A percentile compares a stretch with the other conserved stretches of the same genome.
phyloP scores from a whole-genome alignment of 176 grass and related monocot genomes.

The Pontederia paniculata region DNA sequence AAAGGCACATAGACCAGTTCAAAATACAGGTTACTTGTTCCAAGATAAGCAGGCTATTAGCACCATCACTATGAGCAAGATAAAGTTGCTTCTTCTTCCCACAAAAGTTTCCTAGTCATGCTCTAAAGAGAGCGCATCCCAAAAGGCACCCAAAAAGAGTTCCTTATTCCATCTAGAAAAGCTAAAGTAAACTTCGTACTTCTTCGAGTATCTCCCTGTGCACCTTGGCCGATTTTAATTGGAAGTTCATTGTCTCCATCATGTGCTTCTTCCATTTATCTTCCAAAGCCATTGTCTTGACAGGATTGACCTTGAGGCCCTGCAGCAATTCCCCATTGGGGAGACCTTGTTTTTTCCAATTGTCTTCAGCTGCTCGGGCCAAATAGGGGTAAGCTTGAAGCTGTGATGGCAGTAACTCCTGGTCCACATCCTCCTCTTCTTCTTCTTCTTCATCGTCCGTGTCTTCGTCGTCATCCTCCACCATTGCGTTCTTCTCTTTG shows the following conservation, averaged over 20 bases:
- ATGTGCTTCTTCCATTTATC: constrained; percentile 3
- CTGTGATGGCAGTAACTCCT: background rate
- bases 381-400: constrained; percentile 8
- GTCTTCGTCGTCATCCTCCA: too few species aligned
- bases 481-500: background rate
- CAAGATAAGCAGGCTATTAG: too few species aligned
- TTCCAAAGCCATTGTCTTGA: constrained; percentile 7
- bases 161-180: background rate
- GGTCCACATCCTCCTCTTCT: background rate
- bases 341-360: constrained; percentile 4
- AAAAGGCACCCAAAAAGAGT: too few species aligned
- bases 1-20: too few species aligned
- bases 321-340: background rate
- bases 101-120: too few species aligned
- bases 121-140: too few species aligned
- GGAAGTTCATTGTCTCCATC: constrained; percentile 4
- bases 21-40: too few species aligned
- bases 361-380: background rate
- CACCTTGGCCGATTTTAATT: background rate
- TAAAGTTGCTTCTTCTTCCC: too few species aligned
- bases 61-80: too few species aligned
- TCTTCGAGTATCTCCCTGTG: background rate
- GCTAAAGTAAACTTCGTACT: background rate
- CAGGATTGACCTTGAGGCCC: constrained; percentile 1
- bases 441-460: background rate